These are phyloP conservation scores for Aegilops bicornis DNA, from an alignment of 176 grass and related monocot genomes.

Conservation along the genomic window DNA sequence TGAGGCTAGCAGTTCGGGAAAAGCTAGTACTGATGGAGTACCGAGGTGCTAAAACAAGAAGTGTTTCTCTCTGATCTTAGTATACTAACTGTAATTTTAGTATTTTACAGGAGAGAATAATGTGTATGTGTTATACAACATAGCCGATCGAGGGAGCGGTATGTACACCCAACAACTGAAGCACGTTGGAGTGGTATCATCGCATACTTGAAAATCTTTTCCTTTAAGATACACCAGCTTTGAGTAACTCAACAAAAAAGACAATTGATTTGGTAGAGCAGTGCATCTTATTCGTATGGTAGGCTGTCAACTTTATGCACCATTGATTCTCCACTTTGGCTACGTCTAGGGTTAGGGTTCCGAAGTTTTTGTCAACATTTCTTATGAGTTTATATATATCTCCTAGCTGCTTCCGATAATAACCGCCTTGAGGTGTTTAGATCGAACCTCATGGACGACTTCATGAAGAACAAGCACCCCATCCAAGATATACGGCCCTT, in stretches of 20 bases:
- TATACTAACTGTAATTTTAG: background rate
- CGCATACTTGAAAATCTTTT: constrained; percentile 2
- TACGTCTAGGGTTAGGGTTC: too few species aligned
- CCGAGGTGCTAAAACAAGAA: background rate
- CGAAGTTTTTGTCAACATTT: too few species aligned
- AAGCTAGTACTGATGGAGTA: background rate
- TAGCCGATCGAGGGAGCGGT: background rate
- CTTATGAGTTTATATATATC: too few species aligned
- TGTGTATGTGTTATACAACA: background rate
- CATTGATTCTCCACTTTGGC: too few species aligned
- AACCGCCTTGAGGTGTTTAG: too few species aligned
- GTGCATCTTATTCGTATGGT: constrained; percentile 10
- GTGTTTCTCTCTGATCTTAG: background rate
- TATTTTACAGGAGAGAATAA: background rate
- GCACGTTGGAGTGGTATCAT: constrained; percentile 21
- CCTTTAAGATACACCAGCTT: constrained; percentile 23
- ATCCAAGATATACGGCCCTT: too few species aligned
- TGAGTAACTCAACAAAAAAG: constrained; percentile 11
- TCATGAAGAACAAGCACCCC: too few species aligned
- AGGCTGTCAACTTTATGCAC: too few species aligned
- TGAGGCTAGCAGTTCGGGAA: too few species aligned
- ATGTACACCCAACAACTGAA: constrained; percentile 31
- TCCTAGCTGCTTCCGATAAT: too few species aligned
- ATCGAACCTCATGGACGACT: too few species aligned
- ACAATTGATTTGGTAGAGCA: constrained; percentile 18